These are phyloP conservation scores for Hymenoscyphus occultus DNA, from an alignment of 2,329 filamentous ascomycete genomes.

Conservation along the genomic window DNA sequence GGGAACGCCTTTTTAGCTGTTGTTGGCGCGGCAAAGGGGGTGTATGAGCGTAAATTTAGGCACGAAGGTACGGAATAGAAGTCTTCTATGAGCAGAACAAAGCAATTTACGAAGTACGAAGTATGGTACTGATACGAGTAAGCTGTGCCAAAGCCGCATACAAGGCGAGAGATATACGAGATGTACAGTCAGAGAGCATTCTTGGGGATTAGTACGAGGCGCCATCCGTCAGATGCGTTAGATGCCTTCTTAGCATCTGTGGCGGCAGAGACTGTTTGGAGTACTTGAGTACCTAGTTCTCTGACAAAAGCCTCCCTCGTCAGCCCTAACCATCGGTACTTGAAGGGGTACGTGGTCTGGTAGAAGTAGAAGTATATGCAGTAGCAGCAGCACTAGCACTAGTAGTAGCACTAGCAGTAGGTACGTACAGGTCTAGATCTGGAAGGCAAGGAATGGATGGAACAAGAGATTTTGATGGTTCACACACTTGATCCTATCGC, in stretches of 20 bases:
- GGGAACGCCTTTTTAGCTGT: background rate
- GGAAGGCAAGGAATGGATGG: no score
- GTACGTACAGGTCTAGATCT: no score
- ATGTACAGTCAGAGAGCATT: background rate
- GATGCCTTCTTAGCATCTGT: background rate
- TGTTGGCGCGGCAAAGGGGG: background rate
- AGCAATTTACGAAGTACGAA: no score
- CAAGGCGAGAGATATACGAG: background rate
- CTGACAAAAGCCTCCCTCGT: background rate
- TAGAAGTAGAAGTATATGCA: background rate
- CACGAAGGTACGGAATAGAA: no score
- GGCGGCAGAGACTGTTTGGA: background rate
- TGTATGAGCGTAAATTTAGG: no score
- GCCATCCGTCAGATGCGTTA: background rate
- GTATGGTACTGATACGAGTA: background rate
- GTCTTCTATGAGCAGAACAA: no score
- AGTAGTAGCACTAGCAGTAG: no score
- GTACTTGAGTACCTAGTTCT: no score
- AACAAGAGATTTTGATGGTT: background rate
- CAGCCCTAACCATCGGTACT: background rate
- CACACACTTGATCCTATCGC: slow-evolving; percentile 3
- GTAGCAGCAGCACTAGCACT: no score
- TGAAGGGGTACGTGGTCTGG: background rate
- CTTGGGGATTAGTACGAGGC: background rate
- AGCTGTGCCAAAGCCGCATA: background rate